Evolutionary conservation across 2,329 filamentous ascomycete species (phyloP), one percentile per base, ranked within the genome.

Genomic region (Thelonectria olida): DNA sequence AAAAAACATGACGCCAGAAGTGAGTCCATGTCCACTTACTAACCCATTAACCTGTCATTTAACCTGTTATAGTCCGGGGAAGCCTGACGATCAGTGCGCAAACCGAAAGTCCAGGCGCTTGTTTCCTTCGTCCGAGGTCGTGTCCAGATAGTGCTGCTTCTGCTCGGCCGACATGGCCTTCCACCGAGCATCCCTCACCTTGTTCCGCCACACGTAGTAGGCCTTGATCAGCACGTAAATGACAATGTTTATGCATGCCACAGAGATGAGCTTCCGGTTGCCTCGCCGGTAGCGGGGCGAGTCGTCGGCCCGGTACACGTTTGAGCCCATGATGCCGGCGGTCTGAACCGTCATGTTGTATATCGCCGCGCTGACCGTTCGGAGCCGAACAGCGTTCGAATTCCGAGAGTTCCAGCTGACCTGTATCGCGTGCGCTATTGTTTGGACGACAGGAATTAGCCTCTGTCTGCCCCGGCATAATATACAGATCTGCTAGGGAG

Each of bases 281-380:
- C 83, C 84, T 4, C 77, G 75, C 19, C 77, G 62, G 39, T 69
- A 83, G 7, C 77, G 71, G 2, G 81, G 82, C 53, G 74, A 73
- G 49, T 84, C 79, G 57, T 84, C 76, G 58, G 77, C 72, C 19
- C 82, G 78, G 68, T 84, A 84, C 49, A 85, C 82, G 51, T 84
- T 81, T 0, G 76, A 76, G 28, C 44, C 75, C 39, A 82, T 79
- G 36, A 84, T 80, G 23, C 79, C 79, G 27, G 79, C 80, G 1
- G 80, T 69, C 67, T 85, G 82, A 5, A 83, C 79, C 44, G 78
- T 75, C 74, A 82, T 79, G 55, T 68, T 75, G n/a, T 62, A 68
- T 42, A 84, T 71, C 0, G 86, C 88, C 0, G 86, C 84, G 0
- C 86, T 85, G 2, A 91, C 86, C 2, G 88, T 86, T 7, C 88